Conservation (phyloP, 2,329 filamentous ascomycete species). For the Sordariomycetes sp. region DNA sequence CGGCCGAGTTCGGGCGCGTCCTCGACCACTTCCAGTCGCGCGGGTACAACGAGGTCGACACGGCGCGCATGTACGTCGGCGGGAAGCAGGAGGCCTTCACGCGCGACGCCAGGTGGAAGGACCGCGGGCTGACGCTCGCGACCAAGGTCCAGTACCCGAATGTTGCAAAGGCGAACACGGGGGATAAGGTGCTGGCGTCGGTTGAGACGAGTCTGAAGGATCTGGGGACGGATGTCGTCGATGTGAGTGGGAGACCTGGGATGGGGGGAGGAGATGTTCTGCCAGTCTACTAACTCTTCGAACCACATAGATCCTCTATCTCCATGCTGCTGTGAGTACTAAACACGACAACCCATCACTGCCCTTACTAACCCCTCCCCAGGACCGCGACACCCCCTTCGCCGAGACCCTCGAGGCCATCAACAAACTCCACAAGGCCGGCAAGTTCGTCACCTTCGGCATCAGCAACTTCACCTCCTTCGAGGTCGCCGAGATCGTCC, state of each 20-base stretch:
- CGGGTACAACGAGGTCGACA: slow-evolving; percentile 78
- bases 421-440: slow-evolving; percentile 71
- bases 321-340: slow-evolving; percentile 46
- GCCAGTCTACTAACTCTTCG: not conserved
- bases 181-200: slow-evolving; percentile 48
- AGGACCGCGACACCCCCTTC: slow-evolving; percentile 55
- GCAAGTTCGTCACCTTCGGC: slow-evolving; percentile 71
- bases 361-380: slow-evolving; percentile 9
- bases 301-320: slow-evolving; percentile 47
- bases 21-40: slow-evolving; percentile 66
- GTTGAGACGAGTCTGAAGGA: slow-evolving; percentile 59
- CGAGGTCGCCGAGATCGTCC: slow-evolving; percentile 75
- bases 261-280: not conserved
- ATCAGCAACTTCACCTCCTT: slow-evolving; percentile 78
- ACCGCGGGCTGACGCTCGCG: slow-evolving; percentile 62
- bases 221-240: slow-evolving; percentile 58
- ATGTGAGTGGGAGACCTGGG: slow-evolving; percentile 30
- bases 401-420: slow-evolving; percentile 66
- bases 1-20: slow-evolving; percentile 53
- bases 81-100: slow-evolving; percentile 71
- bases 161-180: slow-evolving; percentile 44
- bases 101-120: slow-evolving; percentile 60
- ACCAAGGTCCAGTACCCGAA: slow-evolving; percentile 62
- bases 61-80: slow-evolving; percentile 60
- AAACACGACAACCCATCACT: not conserved